Percentiles rank a stretch among this genome's conserved stretches.
phyloP scores from a whole-genome alignment of 306 rosid genomes.

The Acacia acuminata region DNA sequence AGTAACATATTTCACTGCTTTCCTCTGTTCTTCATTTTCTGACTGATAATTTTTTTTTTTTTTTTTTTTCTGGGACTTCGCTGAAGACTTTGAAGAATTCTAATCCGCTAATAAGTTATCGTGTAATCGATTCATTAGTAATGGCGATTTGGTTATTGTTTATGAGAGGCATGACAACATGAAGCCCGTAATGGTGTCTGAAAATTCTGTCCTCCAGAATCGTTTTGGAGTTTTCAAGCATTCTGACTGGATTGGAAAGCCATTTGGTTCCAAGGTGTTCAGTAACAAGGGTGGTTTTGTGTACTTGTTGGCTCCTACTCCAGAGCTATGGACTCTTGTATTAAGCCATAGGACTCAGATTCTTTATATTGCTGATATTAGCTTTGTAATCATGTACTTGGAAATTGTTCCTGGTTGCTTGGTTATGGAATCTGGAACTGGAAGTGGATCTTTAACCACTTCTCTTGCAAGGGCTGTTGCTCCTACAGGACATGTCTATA shows the following conservation, averaged over 20 bases:
- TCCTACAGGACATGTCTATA: slow-evolving; percentile 74
- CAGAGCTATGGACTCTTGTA: slow-evolving; percentile 87
- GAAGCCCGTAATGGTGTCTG: slow-evolving; percentile 70
- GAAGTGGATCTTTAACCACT: slow-evolving; percentile 90
- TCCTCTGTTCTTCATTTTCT: background rate
- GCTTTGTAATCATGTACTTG: slow-evolving; percentile 76
- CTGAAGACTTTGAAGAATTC: slow-evolving; percentile 18
- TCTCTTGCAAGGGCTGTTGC: slow-evolving; percentile 85
- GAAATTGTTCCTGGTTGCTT: slow-evolving; percentile 82
- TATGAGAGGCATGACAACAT: slow-evolving; percentile 77
- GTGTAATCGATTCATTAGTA: slow-evolving; percentile 49
- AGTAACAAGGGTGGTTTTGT: slow-evolving; percentile 80
- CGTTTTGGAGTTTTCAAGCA: slow-evolving; percentile 84
- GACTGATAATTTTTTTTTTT: background rate
- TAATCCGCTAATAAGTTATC: slow-evolving; percentile 55
- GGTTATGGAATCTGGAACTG: slow-evolving; percentile 91
- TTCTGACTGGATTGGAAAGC: slow-evolving; percentile 88
- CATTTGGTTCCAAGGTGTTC: slow-evolving; percentile 78
- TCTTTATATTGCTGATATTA: slow-evolving; percentile 86
- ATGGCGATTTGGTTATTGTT: slow-evolving; percentile 79
- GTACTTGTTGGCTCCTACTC: slow-evolving; percentile 85
- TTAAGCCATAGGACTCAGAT: slow-evolving; percentile 89
- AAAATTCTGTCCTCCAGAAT: slow-evolving; percentile 67
- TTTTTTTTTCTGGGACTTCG: background rate
- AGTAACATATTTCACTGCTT: background rate